Evolutionary conservation across 1,139 yeast genomes (phyloP).

Genomic region (Pichia norvegensis): DNA sequence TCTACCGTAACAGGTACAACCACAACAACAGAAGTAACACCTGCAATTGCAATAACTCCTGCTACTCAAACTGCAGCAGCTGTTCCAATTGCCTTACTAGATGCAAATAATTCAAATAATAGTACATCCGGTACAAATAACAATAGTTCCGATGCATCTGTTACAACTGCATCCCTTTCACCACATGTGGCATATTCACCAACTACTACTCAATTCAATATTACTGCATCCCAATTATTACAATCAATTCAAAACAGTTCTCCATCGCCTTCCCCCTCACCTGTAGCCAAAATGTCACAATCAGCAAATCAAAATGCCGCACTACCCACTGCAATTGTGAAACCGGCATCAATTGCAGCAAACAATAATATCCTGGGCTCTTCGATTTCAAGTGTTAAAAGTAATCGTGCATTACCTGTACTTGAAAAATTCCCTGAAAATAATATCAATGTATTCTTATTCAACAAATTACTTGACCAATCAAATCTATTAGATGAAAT

Average conservation of each 20-base stretch:
- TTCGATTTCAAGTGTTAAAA: not conserved
- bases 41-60: slow-evolving; percentile 1
- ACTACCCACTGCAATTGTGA: not conserved
- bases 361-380: not conserved
- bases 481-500: slow-evolving; percentile 81
- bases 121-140: not conserved
- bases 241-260: slow-evolving; percentile 27
- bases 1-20: slow-evolving; percentile 4
- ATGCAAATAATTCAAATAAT: not conserved
- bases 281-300: slow-evolving; percentile 4
- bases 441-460: slow-evolving; percentile 28
- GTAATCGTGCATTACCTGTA: not conserved
- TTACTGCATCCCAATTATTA: slow-evolving; percentile 27
- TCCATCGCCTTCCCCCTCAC: slow-evolving; percentile 8
- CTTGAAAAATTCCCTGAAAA: slow-evolving; percentile 3
- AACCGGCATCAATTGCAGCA: not conserved
- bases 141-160: slow-evolving; percentile 3
- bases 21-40: slow-evolving; percentile 5
- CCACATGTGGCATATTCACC: slow-evolving; percentile 20
- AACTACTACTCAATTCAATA: slow-evolving; percentile 19
- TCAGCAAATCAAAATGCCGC: not conserved
- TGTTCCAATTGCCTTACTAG: slow-evolving; percentile 4
- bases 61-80: slow-evolving; percentile 1
- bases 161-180: slow-evolving; percentile 13
- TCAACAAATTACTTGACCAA: slow-evolving; percentile 72